Conservation (phyloP, 2,329 filamentous ascomycete genomes). For the Phyllosticta citrichinensis region DNA sequence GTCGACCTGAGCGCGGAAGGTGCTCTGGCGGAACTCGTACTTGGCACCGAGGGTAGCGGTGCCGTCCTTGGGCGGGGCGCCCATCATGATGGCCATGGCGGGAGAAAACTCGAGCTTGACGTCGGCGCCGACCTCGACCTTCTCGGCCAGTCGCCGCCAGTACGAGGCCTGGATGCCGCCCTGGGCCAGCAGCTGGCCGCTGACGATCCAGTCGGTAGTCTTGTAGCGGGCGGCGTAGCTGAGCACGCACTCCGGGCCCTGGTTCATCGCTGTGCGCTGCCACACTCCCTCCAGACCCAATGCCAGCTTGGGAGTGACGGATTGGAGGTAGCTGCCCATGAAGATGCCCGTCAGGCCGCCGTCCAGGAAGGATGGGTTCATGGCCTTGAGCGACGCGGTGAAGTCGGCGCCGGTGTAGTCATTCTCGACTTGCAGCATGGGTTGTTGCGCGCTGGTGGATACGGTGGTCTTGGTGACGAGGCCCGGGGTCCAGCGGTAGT, state of each 20-base stretch:
- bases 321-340: slow-evolving; percentile 91
- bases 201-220: slow-evolving; percentile 83
- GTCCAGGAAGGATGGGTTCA: slow-evolving; percentile 91
- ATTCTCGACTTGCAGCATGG: slow-evolving; percentile 88
- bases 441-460: slow-evolving; percentile 62
- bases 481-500: slow-evolving; percentile 75
- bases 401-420: slow-evolving; percentile 94
- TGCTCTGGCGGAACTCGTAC: slow-evolving; percentile 94
- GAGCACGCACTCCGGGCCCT: slow-evolving; percentile 81
- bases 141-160: slow-evolving; percentile 87
- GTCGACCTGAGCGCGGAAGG: slow-evolving; percentile 92
- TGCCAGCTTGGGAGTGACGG: slow-evolving; percentile 75
- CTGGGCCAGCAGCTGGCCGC: slow-evolving; percentile 78
- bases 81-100: slow-evolving; percentile 60
- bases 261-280: slow-evolving; percentile 74
- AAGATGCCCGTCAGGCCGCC: slow-evolving; percentile 90
- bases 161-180: slow-evolving; percentile 84
- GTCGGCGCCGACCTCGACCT: slow-evolving; percentile 92
- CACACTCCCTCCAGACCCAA: slow-evolving; percentile 88
- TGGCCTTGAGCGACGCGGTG: slow-evolving; percentile 80
- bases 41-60: slow-evolving; percentile 88
- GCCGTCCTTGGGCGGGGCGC: slow-evolving; percentile 70
- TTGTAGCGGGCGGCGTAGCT: slow-evolving; percentile 92
- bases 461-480: slow-evolving; percentile 65
- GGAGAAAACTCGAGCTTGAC: slow-evolving; percentile 75